Base-by-base conservation (phyloP, 2,329 filamentous ascomycete genomes). In the Diplocarpon rosae region DNA sequence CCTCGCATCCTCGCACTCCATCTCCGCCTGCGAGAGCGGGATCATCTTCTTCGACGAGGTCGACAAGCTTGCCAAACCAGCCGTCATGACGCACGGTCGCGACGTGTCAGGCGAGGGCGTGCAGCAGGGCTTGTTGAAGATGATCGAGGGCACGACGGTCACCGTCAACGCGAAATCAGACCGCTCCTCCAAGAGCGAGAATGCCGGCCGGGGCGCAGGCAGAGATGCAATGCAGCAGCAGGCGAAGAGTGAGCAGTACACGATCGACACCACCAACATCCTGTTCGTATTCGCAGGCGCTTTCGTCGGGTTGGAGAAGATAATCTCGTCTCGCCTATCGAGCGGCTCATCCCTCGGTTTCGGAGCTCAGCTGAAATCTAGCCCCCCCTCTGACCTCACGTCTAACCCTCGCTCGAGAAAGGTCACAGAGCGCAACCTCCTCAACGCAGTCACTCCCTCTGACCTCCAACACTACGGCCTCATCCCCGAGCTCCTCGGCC, bases 41-140 rank as follows among this genome's bases (percentile, higher is more conserved):
- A 96, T 98, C 45, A 87, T 98, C 37, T 92, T 94, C 45, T 71
- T 98, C 15, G 92, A 98, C 56, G 92, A 98, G 66, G 87, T 98
- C 44, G 92, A 98, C 69, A 98, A 98, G 66, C 89, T 96, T 47
- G 89, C 92, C 1, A 85, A 85, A 31, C 80, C 86, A 20, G 90
- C 92, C 61, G 83, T 89, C 31, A 57, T 60, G 52, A 60, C 58
- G 1, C 88, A 94, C 48, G 90, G 89, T 15, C 85, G 93, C 56
- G 92, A 98, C 59, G 92, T 98, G 2, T 85, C 89, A 14, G 92
- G 92, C 16, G 92, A 96, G 68, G 92, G 92, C 42, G 92, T 96
- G 0, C 92, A 98, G 59, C 92, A 98, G 65, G 90, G 92, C 6
- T 69, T 98, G 5, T 67, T 98, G 28, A 96, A 96, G 66, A 87